Evolutionary conservation across 1,284 basidiomycete species (phyloP).

Genomic region (Rhodotorula glutinis): DNA sequence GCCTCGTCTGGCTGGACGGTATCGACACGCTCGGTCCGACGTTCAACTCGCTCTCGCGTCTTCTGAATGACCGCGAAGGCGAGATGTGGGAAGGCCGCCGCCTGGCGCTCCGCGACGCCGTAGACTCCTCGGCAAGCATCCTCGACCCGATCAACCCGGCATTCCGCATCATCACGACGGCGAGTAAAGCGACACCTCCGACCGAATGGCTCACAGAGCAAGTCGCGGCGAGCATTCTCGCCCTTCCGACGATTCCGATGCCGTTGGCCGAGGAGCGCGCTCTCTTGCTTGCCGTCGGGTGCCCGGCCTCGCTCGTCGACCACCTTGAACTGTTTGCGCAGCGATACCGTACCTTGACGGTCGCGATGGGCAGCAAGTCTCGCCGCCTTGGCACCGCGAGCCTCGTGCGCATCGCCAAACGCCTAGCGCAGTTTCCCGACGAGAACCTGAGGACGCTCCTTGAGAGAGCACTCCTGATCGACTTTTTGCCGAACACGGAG

Average conservation of each 20-base stretch:
- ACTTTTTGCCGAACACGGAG: constrained; percentile 48
- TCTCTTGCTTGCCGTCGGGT: constrained; percentile 31
- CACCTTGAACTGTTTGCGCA: constrained; percentile 42
- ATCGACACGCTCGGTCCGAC: constrained; percentile 49
- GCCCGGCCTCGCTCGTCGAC: constrained; percentile 18
- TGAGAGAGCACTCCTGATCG: constrained; percentile 46
- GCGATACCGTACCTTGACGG: constrained; percentile 42
- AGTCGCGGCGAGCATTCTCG: constrained; percentile 45
- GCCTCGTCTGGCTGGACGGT: constrained; percentile 49
- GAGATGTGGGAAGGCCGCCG: constrained; percentile 35
- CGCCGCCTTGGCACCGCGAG: constrained; percentile 48
- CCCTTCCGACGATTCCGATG: constrained; percentile 48
- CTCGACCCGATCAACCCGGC: constrained; percentile 38
- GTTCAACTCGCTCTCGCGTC: constrained; percentile 42
- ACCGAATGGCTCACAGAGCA: constrained; percentile 49
- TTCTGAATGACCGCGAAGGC: constrained; percentile 30
- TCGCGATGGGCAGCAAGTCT: constrained; percentile 43
- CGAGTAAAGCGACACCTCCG: constrained; percentile 37
- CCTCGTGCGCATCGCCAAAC: constrained; percentile 46
- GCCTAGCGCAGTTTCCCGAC: constrained; percentile 43
- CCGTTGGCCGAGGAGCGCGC: constrained; percentile 45
- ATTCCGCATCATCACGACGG: constrained; percentile 48
- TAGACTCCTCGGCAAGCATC: not conserved
- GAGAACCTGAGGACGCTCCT: constrained; percentile 42
- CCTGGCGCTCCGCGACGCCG: constrained; percentile 4